Conservation (phyloP, 1,284 basidiomycete genomes). For the Cutaneotrichosporon curvatum region DNA sequence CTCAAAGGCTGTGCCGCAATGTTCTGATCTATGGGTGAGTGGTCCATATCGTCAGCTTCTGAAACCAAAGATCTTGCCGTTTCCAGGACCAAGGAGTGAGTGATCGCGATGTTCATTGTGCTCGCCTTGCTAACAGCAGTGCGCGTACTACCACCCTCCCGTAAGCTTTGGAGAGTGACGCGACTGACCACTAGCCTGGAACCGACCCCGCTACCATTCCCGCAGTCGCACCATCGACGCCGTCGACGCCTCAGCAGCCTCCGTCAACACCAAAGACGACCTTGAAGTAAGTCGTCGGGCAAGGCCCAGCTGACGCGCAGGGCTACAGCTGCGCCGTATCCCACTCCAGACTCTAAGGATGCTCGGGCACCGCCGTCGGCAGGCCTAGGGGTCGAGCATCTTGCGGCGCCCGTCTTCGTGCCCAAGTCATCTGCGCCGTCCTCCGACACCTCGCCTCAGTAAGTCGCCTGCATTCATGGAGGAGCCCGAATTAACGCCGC, state of each 20-base stretch:
- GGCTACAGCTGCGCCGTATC: conserved; percentile 6
- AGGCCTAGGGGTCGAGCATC: conserved; percentile 26
- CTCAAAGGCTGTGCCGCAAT: conserved; percentile 73
- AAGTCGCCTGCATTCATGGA: not conserved
- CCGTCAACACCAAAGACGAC: conserved; percentile 9
- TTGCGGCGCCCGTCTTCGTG: conserved; percentile 69
- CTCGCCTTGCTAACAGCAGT: conserved; percentile 37
- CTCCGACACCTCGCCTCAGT: conserved; percentile 19
- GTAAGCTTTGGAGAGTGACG: conserved; percentile 49
- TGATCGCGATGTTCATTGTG: not conserved
- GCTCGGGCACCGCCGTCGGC: conserved; percentile 3
- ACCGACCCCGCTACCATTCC: conserved; percentile 8
- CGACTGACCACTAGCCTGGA: conserved; percentile 9
- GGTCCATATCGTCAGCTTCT: not conserved
- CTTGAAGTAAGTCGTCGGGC: conserved; percentile 8
- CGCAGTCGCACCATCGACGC: conserved; percentile 1
- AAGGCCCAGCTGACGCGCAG: not conserved
- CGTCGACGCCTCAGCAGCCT: not conserved
- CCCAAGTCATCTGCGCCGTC: conserved; percentile 55
- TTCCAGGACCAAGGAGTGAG: conserved; percentile 67
- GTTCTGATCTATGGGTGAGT: conserved; percentile 76
- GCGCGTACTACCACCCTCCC: conserved; percentile 70
- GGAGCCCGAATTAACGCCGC: not conserved
- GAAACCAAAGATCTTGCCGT: conserved; percentile 60
- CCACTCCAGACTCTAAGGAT: conserved; percentile 48